Percentiles rank a stretch among this genome's conserved stretches.
phyloP scores from a whole-genome alignment of 2,329 filamentous ascomycete genomes.

The Hymenoscyphus scutula region DNA sequence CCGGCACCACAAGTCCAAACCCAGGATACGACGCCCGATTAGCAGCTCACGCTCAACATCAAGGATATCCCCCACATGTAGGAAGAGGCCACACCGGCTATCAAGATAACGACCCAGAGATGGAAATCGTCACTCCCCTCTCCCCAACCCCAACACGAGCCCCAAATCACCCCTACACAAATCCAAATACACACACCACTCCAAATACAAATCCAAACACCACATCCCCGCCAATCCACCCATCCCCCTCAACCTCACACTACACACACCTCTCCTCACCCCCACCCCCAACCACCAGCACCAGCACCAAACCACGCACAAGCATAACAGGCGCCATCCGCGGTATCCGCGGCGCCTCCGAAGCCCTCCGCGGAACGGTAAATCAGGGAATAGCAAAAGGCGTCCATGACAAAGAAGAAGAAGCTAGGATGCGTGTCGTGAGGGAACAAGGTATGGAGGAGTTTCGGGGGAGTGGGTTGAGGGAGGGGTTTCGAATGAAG shows the following conservation, averaged over 20 bases:
- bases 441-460: slow-evolving; percentile 27
- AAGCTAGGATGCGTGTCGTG: slow-evolving; percentile 25
- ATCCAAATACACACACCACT: not conserved
- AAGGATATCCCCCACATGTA: not conserved
- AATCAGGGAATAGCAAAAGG: slow-evolving; percentile 25
- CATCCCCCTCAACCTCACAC: not conserved
- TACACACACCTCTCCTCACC: not conserved
- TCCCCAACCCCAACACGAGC: not conserved
- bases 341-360: slow-evolving; percentile 27
- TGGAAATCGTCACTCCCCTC: not conserved
- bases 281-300: slow-evolving; percentile 2
- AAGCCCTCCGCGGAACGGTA: slow-evolving; percentile 27
- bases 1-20: not conserved
- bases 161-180: not conserved
- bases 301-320: slow-evolving; percentile 13
- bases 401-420: slow-evolving; percentile 24
- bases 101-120: not conserved
- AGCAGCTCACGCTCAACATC: not conserved
- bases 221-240: not conserved
- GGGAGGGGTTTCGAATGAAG: slow-evolving; percentile 27
- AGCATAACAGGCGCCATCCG: slow-evolving; percentile 14
- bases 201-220: not conserved
- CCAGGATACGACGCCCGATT: slow-evolving; percentile 3
- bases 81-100: not conserved
- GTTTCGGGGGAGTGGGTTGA: slow-evolving; percentile 25